Evolutionary conservation across 2,329 filamentous ascomycete genomes (phyloP), one percentile per base, ranked within the genome.

Genomic region (Blastomyces parvus): DNA sequence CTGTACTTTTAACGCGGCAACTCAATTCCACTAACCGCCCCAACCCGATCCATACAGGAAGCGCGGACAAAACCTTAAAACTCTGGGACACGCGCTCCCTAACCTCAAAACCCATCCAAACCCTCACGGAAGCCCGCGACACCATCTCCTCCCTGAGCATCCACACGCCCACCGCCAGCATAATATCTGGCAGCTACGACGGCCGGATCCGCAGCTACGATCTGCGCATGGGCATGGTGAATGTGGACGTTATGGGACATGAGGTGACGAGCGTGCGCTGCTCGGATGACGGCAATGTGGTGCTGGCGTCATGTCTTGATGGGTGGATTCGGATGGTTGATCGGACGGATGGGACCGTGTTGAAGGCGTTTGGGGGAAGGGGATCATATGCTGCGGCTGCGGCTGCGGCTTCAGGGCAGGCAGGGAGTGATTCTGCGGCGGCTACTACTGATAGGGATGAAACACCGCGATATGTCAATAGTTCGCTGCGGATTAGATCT

Each of bases 171-270:
- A 74, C 70, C 0, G 76, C 74, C 63, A 77, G 73, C 74, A 84
- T 97, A 59, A 76, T 91, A 1, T 83, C 84, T 0, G 91, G 88
- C 0, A 92, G 90, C 73, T 90, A 96, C 63, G 93, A 97, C 76
- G 92, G 92, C 2, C 81, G 88, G 64, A 84, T 95, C 0, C 81
- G 93, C 62, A 82, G 82, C 64, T 97, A 97, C 77, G 93, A 97
- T 77, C 77, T 96, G 50, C 82, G 91, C 62, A 88, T 85, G 81
- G 92, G 92, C 0, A 81, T 80, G 61, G 81, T 86, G 59, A 84
- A 85, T 4, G 85, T 84, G 1, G 91, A 96, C 76, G 85, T 90
- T 0, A 78, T 94, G 30, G 76, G 74, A 50, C 77, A 80, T 64
- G 79, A 83, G 2, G 88, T 96, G n/a, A 96, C 91, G 8, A 91